These are phyloP conservation scores for Cryptosporidium baileyi DNA, from an alignment of 169 alveolate genomes.

Conservation along the genomic window DNA sequence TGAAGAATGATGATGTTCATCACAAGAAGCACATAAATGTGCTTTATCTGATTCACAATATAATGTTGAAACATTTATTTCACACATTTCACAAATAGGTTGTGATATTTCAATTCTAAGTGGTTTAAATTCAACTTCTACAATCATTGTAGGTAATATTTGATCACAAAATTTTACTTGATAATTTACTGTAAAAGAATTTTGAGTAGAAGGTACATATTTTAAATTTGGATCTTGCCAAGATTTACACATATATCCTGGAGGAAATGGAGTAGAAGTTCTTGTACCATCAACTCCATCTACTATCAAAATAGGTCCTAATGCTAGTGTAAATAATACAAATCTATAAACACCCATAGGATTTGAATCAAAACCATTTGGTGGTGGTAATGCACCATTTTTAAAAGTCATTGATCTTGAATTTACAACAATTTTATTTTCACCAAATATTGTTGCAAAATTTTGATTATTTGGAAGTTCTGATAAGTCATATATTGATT, in stretches of 20 bases:
- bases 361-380: slow-evolving; percentile 60
- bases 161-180: slow-evolving; percentile 80
- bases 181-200: slow-evolving; percentile 69
- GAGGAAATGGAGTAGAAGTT: slow-evolving; percentile 54
- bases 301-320: slow-evolving; percentile 51
- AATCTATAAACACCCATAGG: slow-evolving; percentile 57
- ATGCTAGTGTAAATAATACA: slow-evolving; percentile 34
- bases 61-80: slow-evolving; percentile 75
- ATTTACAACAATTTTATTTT: slow-evolving; percentile 7
- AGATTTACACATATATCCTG: slow-evolving; percentile 64
- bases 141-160: slow-evolving; percentile 75
- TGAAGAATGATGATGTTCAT: slow-evolving; percentile 82
- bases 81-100: slow-evolving; percentile 86
- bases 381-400: slow-evolving; percentile 68
- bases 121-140: slow-evolving; percentile 82
- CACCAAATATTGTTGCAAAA: slow-evolving; percentile 37
- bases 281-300: slow-evolving; percentile 29
- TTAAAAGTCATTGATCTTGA: slow-evolving; percentile 36
- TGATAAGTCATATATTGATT: slow-evolving; percentile 48
- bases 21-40: slow-evolving; percentile 87
- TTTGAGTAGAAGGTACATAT: slow-evolving; percentile 35
- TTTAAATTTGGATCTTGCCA: slow-evolving; percentile 32
- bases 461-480: slow-evolving; percentile 45
- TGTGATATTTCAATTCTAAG: slow-evolving; percentile 81
- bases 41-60: slow-evolving; percentile 86